Conservation (phyloP, 192 early-diverging fungal genomes). For the Coemansia sp. region DNA sequence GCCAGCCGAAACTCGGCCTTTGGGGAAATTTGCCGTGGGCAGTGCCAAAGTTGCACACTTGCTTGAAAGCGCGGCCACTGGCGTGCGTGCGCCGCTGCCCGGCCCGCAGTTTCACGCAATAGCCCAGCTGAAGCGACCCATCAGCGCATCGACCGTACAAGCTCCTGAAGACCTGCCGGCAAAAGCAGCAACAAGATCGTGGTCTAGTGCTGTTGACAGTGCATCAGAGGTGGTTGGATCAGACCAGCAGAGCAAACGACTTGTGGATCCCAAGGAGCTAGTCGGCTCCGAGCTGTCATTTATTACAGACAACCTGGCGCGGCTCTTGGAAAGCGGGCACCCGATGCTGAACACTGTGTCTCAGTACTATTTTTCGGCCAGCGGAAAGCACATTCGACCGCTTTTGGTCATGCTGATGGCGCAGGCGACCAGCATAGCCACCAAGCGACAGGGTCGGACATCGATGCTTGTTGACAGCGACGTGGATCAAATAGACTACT, state of each 20-base stretch:
- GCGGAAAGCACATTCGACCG: constrained; percentile 89
- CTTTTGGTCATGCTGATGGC: constrained; percentile 86
- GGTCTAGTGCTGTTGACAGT: constrained; percentile 21
- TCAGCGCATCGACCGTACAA: constrained; percentile 19
- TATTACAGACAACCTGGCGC: constrained; percentile 78
- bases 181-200: background rate
- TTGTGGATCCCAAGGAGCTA: constrained; percentile 53
- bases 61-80: constrained; percentile 30
- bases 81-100: constrained; percentile 30
- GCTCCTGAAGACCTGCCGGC: background rate
- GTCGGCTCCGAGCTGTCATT: constrained; percentile 80
- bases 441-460: constrained; percentile 46
- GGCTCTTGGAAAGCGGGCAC: constrained; percentile 79
- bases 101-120: constrained; percentile 25
- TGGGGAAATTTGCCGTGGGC: constrained; percentile 39
- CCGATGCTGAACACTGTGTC: constrained; percentile 85
- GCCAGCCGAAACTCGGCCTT: constrained; percentile 27
- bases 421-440: constrained; percentile 72
- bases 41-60: constrained; percentile 39
- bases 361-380: constrained; percentile 84
- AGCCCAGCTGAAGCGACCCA: constrained; percentile 18
- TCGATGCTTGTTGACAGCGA: constrained; percentile 36
- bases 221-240: constrained; percentile 27
- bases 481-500: constrained; percentile 24
- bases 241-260: constrained; percentile 2